These are phyloP conservation scores for Casuarina cunninghamiana DNA, from an alignment of 306 rosid species.

Conservation along the genomic window DNA sequence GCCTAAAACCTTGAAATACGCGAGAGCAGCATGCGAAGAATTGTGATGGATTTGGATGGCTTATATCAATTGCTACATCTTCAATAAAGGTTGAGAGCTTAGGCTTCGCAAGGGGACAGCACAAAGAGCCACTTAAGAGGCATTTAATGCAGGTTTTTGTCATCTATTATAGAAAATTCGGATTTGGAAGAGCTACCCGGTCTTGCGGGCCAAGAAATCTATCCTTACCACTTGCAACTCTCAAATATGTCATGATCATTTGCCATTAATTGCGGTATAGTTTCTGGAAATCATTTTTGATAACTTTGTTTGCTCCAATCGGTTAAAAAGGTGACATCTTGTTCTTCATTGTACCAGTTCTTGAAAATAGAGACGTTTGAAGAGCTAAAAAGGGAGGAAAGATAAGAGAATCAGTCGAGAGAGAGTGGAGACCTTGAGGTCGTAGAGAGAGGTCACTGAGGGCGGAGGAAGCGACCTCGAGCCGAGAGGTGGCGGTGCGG, in stretches of 20 bases:
- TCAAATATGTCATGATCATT: background rate
- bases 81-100: background rate
- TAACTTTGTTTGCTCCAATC: background rate
- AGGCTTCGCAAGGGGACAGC: background rate
- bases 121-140: background rate
- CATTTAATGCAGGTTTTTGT: background rate
- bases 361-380: background rate
- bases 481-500: conserved; percentile 86
- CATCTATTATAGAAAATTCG: background rate
- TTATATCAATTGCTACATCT: background rate
- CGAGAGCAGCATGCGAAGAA: background rate
- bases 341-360: background rate
- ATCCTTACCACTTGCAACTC: background rate
- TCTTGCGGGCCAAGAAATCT: background rate
- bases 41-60: background rate
- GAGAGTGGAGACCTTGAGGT: conserved; percentile 39
- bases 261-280: background rate
- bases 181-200: background rate
- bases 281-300: background rate
- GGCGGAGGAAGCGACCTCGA: conserved; percentile 75
- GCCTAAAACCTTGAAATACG: background rate
- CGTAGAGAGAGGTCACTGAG: conserved; percentile 85
- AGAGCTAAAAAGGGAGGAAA: background rate
- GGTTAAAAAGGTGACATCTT: background rate
- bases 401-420: background rate